Percentiles rank a stretch among this genome's conserved stretches.
phyloP scores from a whole-genome alignment of 2,329 filamentous ascomycete species.

The Corniculantispora saksenae region DNA sequence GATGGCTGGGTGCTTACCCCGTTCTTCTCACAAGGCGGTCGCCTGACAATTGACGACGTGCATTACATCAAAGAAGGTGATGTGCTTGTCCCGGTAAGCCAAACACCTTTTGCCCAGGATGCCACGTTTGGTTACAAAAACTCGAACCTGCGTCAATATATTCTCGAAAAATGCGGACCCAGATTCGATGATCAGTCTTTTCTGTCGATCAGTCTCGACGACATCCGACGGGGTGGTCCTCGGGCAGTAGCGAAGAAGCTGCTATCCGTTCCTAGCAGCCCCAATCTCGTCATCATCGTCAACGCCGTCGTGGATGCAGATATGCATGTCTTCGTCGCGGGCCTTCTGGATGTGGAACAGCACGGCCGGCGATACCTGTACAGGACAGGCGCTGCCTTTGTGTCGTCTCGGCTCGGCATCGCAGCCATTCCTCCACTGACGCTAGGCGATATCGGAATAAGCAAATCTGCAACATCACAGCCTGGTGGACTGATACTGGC shows the following conservation, averaged over 20 bases:
- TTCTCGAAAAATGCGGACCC: conserved; percentile 50
- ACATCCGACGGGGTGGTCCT: conserved; percentile 35
- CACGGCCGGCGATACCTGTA: conserved; percentile 37
- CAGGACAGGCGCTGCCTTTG: conserved; percentile 42
- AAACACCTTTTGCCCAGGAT: conserved; percentile 58
- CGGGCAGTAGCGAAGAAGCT: conserved; percentile 28
- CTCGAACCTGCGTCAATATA: conserved; percentile 49
- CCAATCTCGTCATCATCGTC: conserved; percentile 47
- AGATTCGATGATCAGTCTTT: conserved; percentile 29
- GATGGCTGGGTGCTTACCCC: conserved; percentile 57
- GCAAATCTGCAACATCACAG: conserved; percentile 23
- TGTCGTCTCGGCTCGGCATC: conserved; percentile 52
- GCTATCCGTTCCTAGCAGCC: conserved; percentile 34
- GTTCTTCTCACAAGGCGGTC: conserved; percentile 58
- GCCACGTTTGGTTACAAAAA: conserved; percentile 58
- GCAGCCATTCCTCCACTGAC: conserved; percentile 49
- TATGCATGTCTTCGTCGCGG: conserved; percentile 56
- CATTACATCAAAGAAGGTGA: conserved; percentile 59
- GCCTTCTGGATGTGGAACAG: conserved; percentile 41
- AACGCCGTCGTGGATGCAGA: conserved; percentile 55
- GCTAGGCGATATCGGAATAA: conserved; percentile 41
- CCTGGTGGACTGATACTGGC: conserved; percentile 53
- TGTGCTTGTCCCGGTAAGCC: conserved; percentile 40
- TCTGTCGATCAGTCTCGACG: conserved; percentile 29
- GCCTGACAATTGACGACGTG: conserved; percentile 55